Base-by-base conservation (phyloP, 345 rosid species). In the Punica granatum region DNA sequence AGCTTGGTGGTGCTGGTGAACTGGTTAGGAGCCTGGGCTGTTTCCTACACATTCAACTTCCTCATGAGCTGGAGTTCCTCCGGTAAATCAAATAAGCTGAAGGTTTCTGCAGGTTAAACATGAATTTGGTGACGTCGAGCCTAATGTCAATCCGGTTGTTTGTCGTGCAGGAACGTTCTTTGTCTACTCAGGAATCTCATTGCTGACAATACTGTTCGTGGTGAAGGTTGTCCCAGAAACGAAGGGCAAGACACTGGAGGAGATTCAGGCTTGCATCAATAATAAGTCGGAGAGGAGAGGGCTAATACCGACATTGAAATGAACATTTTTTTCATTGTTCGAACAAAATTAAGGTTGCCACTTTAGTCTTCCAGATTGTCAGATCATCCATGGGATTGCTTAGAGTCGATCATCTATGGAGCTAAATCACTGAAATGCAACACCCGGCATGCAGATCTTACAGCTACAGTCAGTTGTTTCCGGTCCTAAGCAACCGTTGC, bases 11-110 rank as follows among this genome's bases (percentile, higher is more conserved):
- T 90, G 62, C 62, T 93, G 26, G 97, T 93, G 79, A 90, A 88
- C 41, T 93, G 97, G 98, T 63, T 82, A 14, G 96, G 97, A 51
- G 97, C 98, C 69, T 93, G 97, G 98, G 82, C 83, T 66, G 88
- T 90, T 70, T 88, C 97, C 25, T 93, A 82, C 74, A 82, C 94
- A 62, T 93, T 87, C 80, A 93, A 89, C 79, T 93, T 90, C 71
- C 88, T 88, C 46, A 72, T 87, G 87, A 74, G 64, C 74, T 90
- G 96, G 98, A 89, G 92, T 78, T 76, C 88, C 70, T 77, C 93
- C 53, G 95, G 93, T 89, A 75, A 64, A 49, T 12, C 60, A 15
- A 15, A 41, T 10, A 16, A 26, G 3, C 12, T 23, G 2, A 10
- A 19, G 7, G 28, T 14, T 58, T 56, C n/a, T 10, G 46, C 3